Base-by-base conservation (phyloP, 1,139 yeast species). In the Kodamaea alishanica region DNA sequence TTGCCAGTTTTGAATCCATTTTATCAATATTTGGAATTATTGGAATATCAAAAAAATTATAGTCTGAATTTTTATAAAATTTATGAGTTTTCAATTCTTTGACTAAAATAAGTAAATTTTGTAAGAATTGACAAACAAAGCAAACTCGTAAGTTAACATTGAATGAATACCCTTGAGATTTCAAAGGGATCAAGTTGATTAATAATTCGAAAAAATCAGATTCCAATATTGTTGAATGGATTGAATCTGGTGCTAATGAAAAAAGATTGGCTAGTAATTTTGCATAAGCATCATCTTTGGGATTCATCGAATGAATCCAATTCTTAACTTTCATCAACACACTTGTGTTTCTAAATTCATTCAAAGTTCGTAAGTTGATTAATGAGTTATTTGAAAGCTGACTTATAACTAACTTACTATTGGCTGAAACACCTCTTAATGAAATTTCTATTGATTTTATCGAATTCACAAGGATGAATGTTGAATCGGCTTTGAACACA, bases 371-470 rank as follows among this genome's bases (percentile, higher is more conserved):
- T 48, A 87, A 60, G 22, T 78, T 70, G 5, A 81, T 74, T 38
- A 84, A 55, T 0, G 75, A 55, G 43, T 83, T 84, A 43, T 78
- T 73, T 0, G 88, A 75, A 2, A 87, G 52, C 47, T 84, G 88
- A 34, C 69, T 67, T 3, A 80, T 61, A 0, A 85, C 56, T 12
- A 81, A 50, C 0, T 69, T 65, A 0, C 54, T 55, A 3, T 61
- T 48, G 7, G 73, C 58, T 4, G 63, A 45, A 2, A 61, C 55
- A 0, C 94, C 94, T 43, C 96, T 69, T 20, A 84, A 58, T 0
- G 84, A 66, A 8, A 85, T 80, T 52, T 87, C 96, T 9, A 75
- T 56, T 0, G 86, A 75, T 41, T 78, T 77, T 24, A 86, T 75
- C 0, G 87, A 76, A 45, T 75, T 73, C 4, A 77, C 65, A 27